Percentiles rank a stretch among this genome's conserved stretches.
These are phyloP conservation scores for Pestalotiopsis sp. DNA, from an alignment of 2,329 filamentous ascomycete species.

Conservation along the genomic window DNA sequence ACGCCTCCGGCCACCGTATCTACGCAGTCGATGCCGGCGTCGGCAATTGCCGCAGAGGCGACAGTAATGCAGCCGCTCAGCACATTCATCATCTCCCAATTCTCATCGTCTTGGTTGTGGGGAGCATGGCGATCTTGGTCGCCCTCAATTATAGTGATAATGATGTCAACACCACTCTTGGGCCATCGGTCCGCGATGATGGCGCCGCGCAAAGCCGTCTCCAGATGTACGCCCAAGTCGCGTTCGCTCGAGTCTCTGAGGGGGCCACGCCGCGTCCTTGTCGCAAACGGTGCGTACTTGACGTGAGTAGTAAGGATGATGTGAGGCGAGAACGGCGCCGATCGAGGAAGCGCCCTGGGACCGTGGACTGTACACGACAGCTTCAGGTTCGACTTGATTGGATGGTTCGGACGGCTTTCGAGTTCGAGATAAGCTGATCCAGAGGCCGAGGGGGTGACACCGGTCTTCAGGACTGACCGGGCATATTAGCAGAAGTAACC, in stretches of 20 bases:
- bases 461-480: slow-evolving; percentile 80
- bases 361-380: slow-evolving; percentile 93
- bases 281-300: slow-evolving; percentile 96
- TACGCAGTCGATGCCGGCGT: slow-evolving; percentile 94
- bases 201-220: slow-evolving; percentile 85
- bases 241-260: slow-evolving; percentile 83
- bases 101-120: slow-evolving; percentile 56
- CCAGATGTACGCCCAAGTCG: slow-evolving; percentile 87
- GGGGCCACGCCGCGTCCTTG: slow-evolving; percentile 79
- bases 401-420: slow-evolving; percentile 46
- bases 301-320: slow-evolving; percentile 90
- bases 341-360: slow-evolving; percentile 85
- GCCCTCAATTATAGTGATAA: slow-evolving; percentile 90
- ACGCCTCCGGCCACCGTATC: slow-evolving; percentile 90
- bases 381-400: slow-evolving; percentile 73
- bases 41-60: slow-evolving; percentile 86
- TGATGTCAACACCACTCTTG: slow-evolving; percentile 96
- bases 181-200: slow-evolving; percentile 95
- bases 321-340: slow-evolving; percentile 88
- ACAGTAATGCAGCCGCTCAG: slow-evolving; percentile 91
- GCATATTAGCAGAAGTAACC: slow-evolving; percentile 3
- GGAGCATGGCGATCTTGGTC: slow-evolving; percentile 72
- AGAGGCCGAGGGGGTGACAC: slow-evolving; percentile 88
- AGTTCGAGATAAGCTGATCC: slow-evolving; percentile 87
- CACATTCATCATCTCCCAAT: slow-evolving; percentile 91